These are phyloP conservation scores for Fusarium euwallaceae DNA, from an alignment of 2,329 filamentous ascomycete species.

Conservation along the genomic window DNA sequence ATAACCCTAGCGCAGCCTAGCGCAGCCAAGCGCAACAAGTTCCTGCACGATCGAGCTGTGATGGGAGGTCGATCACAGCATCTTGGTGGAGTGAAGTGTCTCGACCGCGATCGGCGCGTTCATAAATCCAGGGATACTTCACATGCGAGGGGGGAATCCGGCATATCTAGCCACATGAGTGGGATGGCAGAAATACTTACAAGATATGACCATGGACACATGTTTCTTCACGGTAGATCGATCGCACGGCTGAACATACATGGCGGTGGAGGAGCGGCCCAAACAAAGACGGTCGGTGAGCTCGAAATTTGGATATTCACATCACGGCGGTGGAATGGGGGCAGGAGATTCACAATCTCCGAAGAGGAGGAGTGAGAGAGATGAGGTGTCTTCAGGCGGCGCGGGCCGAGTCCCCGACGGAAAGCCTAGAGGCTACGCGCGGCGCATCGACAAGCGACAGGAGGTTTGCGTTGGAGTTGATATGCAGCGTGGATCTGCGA, in stretches of 20 bases:
- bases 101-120: conserved; percentile 55
- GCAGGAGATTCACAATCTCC: conserved; percentile 65
- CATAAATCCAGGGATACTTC: conserved; percentile 10
- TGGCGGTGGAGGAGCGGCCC: conserved; percentile 60
- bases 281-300: conserved; percentile 58
- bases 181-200: conserved; percentile 20
- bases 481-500: conserved; percentile 18
- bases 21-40: conserved; percentile 61
- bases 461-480: conserved; percentile 54
- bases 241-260: conserved; percentile 64
- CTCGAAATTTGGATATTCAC: conserved; percentile 63
- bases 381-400: conserved; percentile 67
- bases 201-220: conserved; percentile 46
- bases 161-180: conserved; percentile 18
- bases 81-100: conserved; percentile 56
- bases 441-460: conserved; percentile 63
- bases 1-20: conserved; percentile 55
- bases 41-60: conserved; percentile 56
- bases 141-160: not conserved
- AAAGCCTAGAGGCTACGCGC: conserved; percentile 61
- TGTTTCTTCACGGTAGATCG: conserved; percentile 63
- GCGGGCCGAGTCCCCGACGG: conserved; percentile 63
- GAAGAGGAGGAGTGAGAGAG: conserved; percentile 66
- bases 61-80: conserved; percentile 55
- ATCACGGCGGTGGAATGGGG: conserved; percentile 56